Evolutionary conservation across 768 basidiomycete genomes (phyloP).

Genomic region (Suillus subalutaceus): DNA sequence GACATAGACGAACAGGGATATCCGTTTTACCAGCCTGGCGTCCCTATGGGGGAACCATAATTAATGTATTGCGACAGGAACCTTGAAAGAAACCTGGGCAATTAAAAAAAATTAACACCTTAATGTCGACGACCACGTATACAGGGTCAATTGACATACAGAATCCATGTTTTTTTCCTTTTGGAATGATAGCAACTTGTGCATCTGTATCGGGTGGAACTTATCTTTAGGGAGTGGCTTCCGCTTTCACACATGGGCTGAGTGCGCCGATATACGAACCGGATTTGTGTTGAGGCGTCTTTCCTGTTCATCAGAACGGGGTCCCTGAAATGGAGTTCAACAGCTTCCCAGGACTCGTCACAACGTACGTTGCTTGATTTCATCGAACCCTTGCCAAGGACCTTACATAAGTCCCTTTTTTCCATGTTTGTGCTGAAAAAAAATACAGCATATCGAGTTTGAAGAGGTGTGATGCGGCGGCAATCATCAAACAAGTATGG

Average conservation of each 20-base stretch:
- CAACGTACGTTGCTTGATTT: neutral
- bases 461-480: neutral
- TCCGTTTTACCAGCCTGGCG: neutral
- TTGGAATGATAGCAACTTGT: neutral
- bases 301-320: slow-evolving; percentile 2
- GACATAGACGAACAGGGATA: neutral
- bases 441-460: neutral
- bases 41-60: too few relatives aligned
- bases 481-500: neutral
- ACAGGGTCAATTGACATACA: too few relatives aligned
- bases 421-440: neutral
- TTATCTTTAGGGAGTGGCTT: neutral
- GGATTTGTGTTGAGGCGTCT: neutral
- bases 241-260: neutral
- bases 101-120: neutral
- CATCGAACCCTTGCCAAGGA: neutral
- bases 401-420: neutral
- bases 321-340: neutral
- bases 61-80: neutral
- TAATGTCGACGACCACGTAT: neutral
- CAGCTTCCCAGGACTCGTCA: neutral
- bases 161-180: too few relatives aligned
- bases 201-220: neutral
- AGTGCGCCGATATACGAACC: neutral
- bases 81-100: neutral